phyloP scores from a whole-genome alignment of 257 asterid genomes.

The Cinchona pubescens region DNA sequence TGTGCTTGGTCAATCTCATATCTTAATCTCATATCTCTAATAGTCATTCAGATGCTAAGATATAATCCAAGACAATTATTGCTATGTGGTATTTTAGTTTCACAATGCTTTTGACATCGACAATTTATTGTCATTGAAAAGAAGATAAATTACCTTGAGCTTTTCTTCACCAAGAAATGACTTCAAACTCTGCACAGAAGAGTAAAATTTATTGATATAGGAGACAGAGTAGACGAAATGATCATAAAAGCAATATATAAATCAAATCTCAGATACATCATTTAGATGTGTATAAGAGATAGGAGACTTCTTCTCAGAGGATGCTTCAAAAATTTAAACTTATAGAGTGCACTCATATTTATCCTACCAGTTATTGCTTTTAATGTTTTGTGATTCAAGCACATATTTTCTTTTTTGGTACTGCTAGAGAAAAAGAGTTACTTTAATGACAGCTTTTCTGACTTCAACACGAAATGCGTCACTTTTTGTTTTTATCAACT shows the following conservation, averaged over 20 bases:
- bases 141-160: slow-evolving; percentile 57
- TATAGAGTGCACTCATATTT: neutral
- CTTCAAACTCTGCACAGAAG: slow-evolving; percentile 76
- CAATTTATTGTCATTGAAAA: neutral
- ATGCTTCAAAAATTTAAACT: neutral
- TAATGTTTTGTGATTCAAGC: neutral
- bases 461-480: neutral
- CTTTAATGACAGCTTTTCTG: neutral
- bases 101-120: neutral
- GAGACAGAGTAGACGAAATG: slow-evolving; percentile 1
- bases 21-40: too few relatives aligned
- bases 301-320: neutral
- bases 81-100: neutral
- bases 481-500: too few relatives aligned
- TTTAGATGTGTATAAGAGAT: too few relatives aligned
- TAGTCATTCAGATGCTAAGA: neutral
- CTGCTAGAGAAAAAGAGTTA: neutral
- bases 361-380: neutral
- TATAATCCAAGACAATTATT: neutral
- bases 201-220: slow-evolving; percentile 1
- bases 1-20: slow-evolving; percentile 4
- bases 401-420: neutral
- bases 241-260: neutral
- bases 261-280: neutral
- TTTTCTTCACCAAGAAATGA: slow-evolving; percentile 82